A percentile compares a stretch with the other conserved stretches of the same genome.
Conservation (phyloP, 1,284 basidiomycete species). For the Cystobasidium slooffiae region DNA sequence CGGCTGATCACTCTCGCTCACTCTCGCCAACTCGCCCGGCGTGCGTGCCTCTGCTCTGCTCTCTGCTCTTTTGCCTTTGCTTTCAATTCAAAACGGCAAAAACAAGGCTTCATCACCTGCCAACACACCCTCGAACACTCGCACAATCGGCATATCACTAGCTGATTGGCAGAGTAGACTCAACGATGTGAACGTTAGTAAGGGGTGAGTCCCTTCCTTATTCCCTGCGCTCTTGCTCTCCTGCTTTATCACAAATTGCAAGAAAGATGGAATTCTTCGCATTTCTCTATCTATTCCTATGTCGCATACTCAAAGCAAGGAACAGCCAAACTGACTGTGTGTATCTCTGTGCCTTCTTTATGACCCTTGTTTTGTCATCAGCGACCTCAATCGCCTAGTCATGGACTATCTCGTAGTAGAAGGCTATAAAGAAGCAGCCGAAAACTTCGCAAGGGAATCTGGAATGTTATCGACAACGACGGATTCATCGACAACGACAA, state of each 20-base stretch:
- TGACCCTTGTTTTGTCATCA: constrained; percentile 52
- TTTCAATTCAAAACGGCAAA: background rate
- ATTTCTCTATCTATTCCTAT: constrained; percentile 59
- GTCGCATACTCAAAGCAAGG: constrained; percentile 63
- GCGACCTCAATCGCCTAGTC: constrained; percentile 92
- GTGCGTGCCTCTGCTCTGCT: no score
- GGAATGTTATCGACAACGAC: constrained; percentile 66
- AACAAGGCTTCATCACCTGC: background rate
- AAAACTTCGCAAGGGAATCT: constrained; percentile 89
- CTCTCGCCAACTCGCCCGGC: constrained; percentile 15
- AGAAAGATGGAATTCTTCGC: background rate
- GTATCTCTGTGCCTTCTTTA: constrained; percentile 50
- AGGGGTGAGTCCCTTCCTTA: constrained; percentile 60
- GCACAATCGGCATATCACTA: constrained; percentile 39
- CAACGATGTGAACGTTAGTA: constrained; percentile 59
- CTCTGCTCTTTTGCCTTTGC: no score
- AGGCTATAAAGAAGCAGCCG: constrained; percentile 93
- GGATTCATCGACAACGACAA: constrained; percentile 49
- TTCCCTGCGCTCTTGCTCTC: background rate
- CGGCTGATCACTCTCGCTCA: background rate
- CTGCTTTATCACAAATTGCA: no score
- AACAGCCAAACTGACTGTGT: background rate
- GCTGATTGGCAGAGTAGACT: constrained; percentile 61
- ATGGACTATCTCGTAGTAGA: constrained; percentile 99
- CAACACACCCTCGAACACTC: constrained; percentile 1